Evolutionary conservation across 805 yeast genomes (phyloP).

Genomic region (Kluyveromyces siamensis): DNA sequence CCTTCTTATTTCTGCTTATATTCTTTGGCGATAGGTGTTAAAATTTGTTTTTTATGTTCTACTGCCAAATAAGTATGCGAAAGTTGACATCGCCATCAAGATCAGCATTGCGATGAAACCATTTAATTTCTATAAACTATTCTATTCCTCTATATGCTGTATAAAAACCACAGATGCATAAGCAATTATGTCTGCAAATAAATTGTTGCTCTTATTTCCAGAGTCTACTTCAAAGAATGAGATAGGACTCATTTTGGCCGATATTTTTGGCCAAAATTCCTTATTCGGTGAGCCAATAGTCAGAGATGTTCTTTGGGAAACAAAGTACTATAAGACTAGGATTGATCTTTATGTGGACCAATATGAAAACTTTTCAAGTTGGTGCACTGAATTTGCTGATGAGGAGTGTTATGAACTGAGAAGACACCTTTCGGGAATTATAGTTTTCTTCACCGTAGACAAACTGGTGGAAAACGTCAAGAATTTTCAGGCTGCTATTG

Average conservation of each 20-base stretch:
- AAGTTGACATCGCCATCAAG: not conserved
- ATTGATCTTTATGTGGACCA: conserved; percentile 27
- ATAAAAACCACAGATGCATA: too few relatives aligned
- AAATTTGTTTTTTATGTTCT: too few relatives aligned
- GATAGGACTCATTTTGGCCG: not conserved
- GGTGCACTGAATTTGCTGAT: conserved; percentile 33
- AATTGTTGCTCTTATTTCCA: not conserved
- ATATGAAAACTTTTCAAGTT: conserved; percentile 17
- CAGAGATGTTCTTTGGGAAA: conserved; percentile 18
- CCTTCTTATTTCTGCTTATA: too few relatives aligned
- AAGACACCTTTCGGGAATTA: conserved; percentile 36
- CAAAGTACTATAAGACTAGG: conserved; percentile 25
- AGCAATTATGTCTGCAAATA: not conserved
- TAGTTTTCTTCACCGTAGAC: conserved; percentile 28
- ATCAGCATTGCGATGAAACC: too few relatives aligned
- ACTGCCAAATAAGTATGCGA: too few relatives aligned
- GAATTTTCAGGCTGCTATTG: not conserved
- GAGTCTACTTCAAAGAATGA: not conserved
- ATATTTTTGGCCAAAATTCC: conserved; percentile 1
- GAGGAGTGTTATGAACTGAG: conserved; percentile 34
- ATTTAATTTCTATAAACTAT: too few relatives aligned
- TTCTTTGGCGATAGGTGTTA: too few relatives aligned
- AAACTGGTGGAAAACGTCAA: not conserved
- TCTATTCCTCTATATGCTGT: too few relatives aligned
- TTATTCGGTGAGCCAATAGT: conserved; percentile 9